Evolutionary conservation across 202 grass and related monocot species (phyloP).

Genomic region (Dendrocalamus latiflorus): DNA sequence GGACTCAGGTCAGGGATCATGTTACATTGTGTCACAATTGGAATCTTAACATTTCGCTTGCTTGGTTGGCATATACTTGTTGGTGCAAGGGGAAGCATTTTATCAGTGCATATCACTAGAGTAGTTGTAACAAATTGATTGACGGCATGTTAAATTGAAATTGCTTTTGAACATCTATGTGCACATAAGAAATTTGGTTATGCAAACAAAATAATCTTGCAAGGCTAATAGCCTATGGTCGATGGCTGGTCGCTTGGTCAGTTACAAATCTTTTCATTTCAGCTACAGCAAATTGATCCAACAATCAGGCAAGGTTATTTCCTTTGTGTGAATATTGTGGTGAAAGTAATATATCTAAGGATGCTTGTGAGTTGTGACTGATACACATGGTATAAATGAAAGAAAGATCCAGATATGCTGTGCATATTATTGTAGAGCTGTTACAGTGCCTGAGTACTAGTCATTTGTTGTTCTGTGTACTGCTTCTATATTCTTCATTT

Average conservation of each 20-base stretch:
- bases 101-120: background rate
- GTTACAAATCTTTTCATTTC: background rate
- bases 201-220: background rate
- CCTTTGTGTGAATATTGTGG: background rate
- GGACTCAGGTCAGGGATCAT: slow-evolving; percentile 52
- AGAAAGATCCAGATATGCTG: background rate
- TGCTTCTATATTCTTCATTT: background rate
- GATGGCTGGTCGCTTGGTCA: background rate
- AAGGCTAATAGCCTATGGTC: background rate
- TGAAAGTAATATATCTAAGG: background rate
- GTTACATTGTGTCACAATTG: background rate
- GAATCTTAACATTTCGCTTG: background rate
- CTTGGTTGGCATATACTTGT: background rate
- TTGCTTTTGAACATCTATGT: background rate
- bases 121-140: background rate
- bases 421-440: background rate
- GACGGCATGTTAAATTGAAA: background rate
- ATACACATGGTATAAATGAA: background rate
- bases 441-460: background rate
- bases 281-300: background rate
- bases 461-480: background rate
- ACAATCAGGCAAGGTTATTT: background rate
- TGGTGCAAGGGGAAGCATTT: background rate
- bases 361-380: background rate
- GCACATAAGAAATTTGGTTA: background rate